phyloP scores from a whole-genome alignment of 768 basidiomycete genomes.

The Piloderma croceum region DNA sequence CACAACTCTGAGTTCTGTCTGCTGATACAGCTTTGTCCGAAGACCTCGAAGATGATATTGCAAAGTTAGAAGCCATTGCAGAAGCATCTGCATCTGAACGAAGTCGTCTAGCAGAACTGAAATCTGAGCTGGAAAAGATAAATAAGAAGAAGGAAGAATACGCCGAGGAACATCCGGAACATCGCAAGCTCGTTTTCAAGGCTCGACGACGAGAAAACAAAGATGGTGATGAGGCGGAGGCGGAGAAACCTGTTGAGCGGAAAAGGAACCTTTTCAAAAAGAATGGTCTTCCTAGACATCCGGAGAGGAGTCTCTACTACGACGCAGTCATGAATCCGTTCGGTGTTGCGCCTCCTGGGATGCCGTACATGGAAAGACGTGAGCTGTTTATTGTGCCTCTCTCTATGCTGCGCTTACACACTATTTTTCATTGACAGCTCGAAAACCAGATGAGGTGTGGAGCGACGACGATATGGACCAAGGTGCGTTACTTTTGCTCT shows the following conservation, averaged over 20 bases:
- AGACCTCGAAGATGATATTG: constrained; percentile 84
- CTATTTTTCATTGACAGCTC: constrained; percentile 49
- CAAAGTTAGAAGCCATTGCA: constrained; percentile 49
- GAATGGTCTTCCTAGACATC: constrained; percentile 81
- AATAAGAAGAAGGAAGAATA: constrained; percentile 88
- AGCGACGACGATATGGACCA: constrained; percentile 56
- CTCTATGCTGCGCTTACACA: no score
- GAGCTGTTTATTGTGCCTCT: no score
- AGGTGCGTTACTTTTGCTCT: constrained; percentile 18
- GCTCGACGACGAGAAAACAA: constrained; percentile 39
- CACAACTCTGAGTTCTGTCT: constrained; percentile 3
- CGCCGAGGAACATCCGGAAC: constrained; percentile 89
- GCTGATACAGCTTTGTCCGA: background rate
- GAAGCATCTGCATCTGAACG: constrained; percentile 48
- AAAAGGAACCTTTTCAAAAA: constrained; percentile 74
- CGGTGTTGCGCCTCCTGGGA: constrained; percentile 91
- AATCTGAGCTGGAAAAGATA: constrained; percentile 73
- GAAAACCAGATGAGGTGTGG: constrained; percentile 55
- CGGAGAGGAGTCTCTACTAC: constrained; percentile 90
- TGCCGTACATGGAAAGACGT: constrained; percentile 93
- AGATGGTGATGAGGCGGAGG: constrained; percentile 38
- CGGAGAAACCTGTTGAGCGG: constrained; percentile 32
- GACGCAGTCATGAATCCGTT: constrained; percentile 90
- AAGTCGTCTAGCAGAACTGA: constrained; percentile 64
- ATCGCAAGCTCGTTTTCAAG: constrained; percentile 77